Evolutionary conservation across 2,329 filamentous ascomycete species (phyloP).

Genomic region (Xylariaceae sp.): DNA sequence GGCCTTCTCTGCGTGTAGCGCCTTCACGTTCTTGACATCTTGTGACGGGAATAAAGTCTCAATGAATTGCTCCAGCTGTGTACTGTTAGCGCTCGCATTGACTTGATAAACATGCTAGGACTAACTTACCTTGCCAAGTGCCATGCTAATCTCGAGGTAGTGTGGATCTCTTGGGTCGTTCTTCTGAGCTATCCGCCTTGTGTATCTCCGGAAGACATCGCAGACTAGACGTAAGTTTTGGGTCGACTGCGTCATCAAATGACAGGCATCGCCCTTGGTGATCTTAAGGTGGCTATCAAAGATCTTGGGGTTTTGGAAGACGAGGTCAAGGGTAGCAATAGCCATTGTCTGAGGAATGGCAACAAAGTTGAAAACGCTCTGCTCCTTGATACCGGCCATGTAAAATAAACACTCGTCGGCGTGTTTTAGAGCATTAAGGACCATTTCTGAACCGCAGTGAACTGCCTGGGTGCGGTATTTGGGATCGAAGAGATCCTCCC

Average conservation of each 20-base stretch:
- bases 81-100: constrained; percentile 15
- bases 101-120: neutral
- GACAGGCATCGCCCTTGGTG: constrained; percentile 90
- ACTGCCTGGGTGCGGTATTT: constrained; percentile 79
- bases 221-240: constrained; percentile 86
- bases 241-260: constrained; percentile 89
- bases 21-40: constrained; percentile 66
- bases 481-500: constrained; percentile 87
- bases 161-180: constrained; percentile 94
- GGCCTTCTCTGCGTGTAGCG: constrained; percentile 49
- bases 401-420: constrained; percentile 97
- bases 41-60: constrained; percentile 91
- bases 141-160: constrained; percentile 88
- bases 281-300: constrained; percentile 94
- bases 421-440: constrained; percentile 85
- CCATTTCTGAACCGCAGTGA: constrained; percentile 91
- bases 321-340: constrained; percentile 89
- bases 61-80: constrained; percentile 91
- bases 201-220: constrained; percentile 80
- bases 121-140: constrained; percentile 76
- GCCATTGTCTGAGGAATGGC: constrained; percentile 98
- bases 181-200: constrained; percentile 85
- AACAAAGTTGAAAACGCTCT: constrained; percentile 98
- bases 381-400: constrained; percentile 91
- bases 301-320: constrained; percentile 89